Base-by-base conservation (phyloP, 2,329 filamentous ascomycete species). In the Sporothrix schenckii region DNA sequence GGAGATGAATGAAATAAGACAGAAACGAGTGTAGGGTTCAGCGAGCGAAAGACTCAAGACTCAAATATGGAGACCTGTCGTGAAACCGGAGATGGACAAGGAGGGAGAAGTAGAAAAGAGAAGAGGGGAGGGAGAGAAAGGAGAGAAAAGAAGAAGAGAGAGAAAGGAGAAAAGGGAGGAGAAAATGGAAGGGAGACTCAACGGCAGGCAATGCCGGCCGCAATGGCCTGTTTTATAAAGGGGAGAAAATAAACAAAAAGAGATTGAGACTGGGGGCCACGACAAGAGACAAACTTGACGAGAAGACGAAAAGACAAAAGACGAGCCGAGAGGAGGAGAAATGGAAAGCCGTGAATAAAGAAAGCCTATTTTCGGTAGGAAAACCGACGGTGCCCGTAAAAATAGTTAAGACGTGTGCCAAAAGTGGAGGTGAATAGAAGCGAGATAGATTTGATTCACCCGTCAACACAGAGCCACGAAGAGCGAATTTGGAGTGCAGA, bases 401-500 rank as follows among this genome's bases (percentile, higher is more conserved):
- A 4, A 47, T 11, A 56, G 2, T 34, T 9, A 34, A 13, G 24
- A 30, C 1, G 14, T 10, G 14, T 10, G 30, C 2, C 27, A 58
- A 47, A 49, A 10, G 60, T 50, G 61, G 61, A 63, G 60, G 60
- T 63, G 14, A 30, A 50, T 34, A 21, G 16, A 65, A 50, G 61
- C 47, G 61, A 50, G 47, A n/a, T 30, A 11, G 19, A 21, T 61
- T 63, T 47, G 56, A 27, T 63, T 47, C 19, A 47, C 2, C 13
- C 13, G 39, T 47, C 21, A 21, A 21, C 39, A 47, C 39, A 63
- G 27, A 47, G 34, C 34, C 34, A 34, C 34, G 7, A 34, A 7
- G 34, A 34, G 34, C 5, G 34, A 34, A 34, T 34, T 7, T n/a
- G 41, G 58, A 3, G 5, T 39, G 21, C 24, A 24, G 53, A 44